Evolutionary conservation across 163 green algal species (phyloP), one percentile per base, ranked within the genome.

Genomic region (Chloromonas sp.): DNA sequence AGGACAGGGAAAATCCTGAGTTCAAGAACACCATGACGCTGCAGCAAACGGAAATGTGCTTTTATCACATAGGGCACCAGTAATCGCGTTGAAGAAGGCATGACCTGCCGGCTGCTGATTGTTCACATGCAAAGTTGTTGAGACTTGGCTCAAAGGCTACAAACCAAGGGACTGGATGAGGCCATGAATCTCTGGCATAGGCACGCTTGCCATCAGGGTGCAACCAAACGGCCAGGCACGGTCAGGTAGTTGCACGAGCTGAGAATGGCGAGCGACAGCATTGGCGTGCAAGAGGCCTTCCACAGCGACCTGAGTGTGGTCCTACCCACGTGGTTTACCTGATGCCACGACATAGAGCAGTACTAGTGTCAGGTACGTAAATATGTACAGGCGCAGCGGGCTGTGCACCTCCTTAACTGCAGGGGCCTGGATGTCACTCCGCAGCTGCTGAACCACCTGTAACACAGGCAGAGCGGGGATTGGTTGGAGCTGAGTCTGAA

Each of bases 301-400:
- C 66, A 74, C 5, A 11, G 5, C 71, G 2, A 11, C 71, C 71
- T 59, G 5, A 79, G 13, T 59, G 71, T 79, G 13, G 13, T 58
- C 2, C 11, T 1, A 2, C 86, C 36, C 36, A 36, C 36, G 36
- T 36, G 36, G 36, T 36, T 1, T 70, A 89, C 86, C 86, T 86
- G 86, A 71, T 11, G 70, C 82, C 15, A 87, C 59, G 13, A 89
- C 86, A 57, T 83, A 57, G 13, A 58, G 78, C 77, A 89, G 81
- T 36, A 89, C 83, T 0, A 77, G 57, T 13, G 83, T 79, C 74
- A 89, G 86, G 81, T 86, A 86, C 3, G 80, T 81, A 80, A 87
- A 87, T 58, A 89, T 70, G 80, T 87, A 89, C 81, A 89, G 83
- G 58, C 86, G 71, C 82, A 89, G 85, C 58, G 87, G 87, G 81